phyloP scores from a whole-genome alignment of 2,329 filamentous ascomycete species.

The Emericellopsis atlantica region DNA sequence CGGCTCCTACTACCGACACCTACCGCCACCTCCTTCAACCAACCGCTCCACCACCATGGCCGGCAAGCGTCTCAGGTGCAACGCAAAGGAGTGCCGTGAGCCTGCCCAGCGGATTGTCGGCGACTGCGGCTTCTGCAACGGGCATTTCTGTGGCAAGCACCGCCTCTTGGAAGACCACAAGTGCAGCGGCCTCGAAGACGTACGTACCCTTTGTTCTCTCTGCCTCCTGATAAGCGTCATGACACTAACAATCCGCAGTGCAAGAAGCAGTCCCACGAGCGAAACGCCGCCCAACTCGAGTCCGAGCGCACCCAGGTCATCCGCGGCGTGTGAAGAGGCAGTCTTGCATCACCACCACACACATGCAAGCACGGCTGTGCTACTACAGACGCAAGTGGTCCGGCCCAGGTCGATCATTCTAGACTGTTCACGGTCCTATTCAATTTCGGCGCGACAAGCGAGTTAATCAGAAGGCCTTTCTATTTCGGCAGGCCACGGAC shows the following conservation, averaged over 20 bases:
- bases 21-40: background rate
- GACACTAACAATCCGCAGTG: slow-evolving; percentile 36
- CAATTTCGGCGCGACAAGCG: no score
- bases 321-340: slow-evolving; percentile 58
- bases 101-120: slow-evolving; percentile 86
- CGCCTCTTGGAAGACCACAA: slow-evolving; percentile 88
- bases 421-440: no score
- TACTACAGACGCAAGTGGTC: no score
- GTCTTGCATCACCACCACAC: background rate
- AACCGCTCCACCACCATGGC: slow-evolving; percentile 34
- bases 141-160: slow-evolving; percentile 92
- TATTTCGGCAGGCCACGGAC: no score
- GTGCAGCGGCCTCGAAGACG: slow-evolving; percentile 83
- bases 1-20: background rate
- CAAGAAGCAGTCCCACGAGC: slow-evolving; percentile 92
- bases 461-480: no score
- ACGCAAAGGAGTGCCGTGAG: slow-evolving; percentile 79
- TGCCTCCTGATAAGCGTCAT: background rate
- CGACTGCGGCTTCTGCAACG: slow-evolving; percentile 89
- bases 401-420: no score
- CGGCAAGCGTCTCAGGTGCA: slow-evolving; percentile 72
- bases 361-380: background rate
- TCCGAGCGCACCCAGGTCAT: slow-evolving; percentile 88
- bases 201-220: slow-evolving; percentile 27
- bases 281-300: slow-evolving; percentile 86